Conservation (phyloP, 305 asterid species). For the Rubia tinctorum region DNA sequence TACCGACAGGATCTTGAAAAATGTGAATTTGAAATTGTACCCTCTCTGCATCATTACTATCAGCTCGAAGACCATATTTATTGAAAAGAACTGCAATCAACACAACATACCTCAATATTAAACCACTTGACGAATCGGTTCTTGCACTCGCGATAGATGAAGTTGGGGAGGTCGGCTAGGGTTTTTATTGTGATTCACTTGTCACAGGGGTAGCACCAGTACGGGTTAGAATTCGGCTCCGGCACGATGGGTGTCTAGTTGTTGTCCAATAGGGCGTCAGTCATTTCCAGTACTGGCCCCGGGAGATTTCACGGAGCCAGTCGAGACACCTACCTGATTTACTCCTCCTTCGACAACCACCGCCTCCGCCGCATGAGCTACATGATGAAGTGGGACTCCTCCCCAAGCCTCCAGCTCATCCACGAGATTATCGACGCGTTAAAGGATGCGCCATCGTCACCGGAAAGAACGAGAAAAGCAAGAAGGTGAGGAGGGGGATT, state of each 20-base stretch:
- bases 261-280: slow-evolving; percentile 25
- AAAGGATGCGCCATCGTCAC: slow-evolving; percentile 43
- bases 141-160: slow-evolving; percentile 76
- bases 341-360: slow-evolving; percentile 8
- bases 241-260: slow-evolving; percentile 12
- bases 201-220: slow-evolving; percentile 91
- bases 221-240: slow-evolving; percentile 22
- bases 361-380: slow-evolving; percentile 56
- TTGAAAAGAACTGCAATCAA: too few relatives aligned
- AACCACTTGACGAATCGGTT: slow-evolving; percentile 80
- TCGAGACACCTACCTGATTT: slow-evolving; percentile 32
- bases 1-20: too few relatives aligned
- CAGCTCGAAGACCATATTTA: too few relatives aligned
- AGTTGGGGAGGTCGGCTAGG: slow-evolving; percentile 64
- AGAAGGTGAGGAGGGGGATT: slow-evolving; percentile 48
- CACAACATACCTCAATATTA: too few relatives aligned
- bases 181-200: slow-evolving; percentile 70
- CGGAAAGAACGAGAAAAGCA: slow-evolving; percentile 41
- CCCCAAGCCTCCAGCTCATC: slow-evolving; percentile 75
- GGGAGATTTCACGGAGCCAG: background rate
- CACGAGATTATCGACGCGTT: slow-evolving; percentile 42
- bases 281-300: slow-evolving; percentile 20
- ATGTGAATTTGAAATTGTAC: too few relatives aligned
- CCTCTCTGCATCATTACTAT: too few relatives aligned
- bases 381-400: slow-evolving; percentile 82